These are phyloP conservation scores for Venturia oleaginea DNA, from an alignment of 2,329 filamentous ascomycete genomes.

Conservation along the genomic window DNA sequence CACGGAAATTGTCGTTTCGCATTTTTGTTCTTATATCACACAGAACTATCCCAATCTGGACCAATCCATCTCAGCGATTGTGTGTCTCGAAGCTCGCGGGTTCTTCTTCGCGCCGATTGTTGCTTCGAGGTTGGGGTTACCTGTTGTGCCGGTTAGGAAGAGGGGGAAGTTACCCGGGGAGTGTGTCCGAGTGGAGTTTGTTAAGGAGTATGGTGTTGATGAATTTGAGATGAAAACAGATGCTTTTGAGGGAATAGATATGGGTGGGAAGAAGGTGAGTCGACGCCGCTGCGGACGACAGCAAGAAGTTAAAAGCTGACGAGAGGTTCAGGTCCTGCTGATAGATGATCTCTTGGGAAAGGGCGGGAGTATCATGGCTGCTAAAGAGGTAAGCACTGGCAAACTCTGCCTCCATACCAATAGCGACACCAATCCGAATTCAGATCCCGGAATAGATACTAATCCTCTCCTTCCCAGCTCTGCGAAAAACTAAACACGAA, in stretches of 20 bases:
- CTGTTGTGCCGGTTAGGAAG: not conserved
- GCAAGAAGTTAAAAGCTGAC: not conserved
- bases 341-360: not conserved
- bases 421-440: not conserved
- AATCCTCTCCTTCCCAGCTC: not conserved
- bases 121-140: not conserved
- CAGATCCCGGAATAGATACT: not conserved
- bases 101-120: conserved; percentile 3
- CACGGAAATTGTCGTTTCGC: not conserved
- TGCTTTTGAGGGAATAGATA: not conserved
- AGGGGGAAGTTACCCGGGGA: not conserved
- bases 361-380: not conserved
- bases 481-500: not conserved
- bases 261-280: not conserved
- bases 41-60: not conserved
- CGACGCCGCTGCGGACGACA: not conserved
- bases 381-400: not conserved
- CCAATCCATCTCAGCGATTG: not conserved
- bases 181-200: not conserved
- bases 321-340: not conserved
- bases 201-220: not conserved
- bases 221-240: not conserved
- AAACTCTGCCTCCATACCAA: too few species aligned
- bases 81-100: not conserved
- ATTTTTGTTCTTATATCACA: not conserved